Evolutionary conservation across 2,329 filamentous ascomycete genomes (phyloP).

Genomic region (Byssoonygena ceratinophila): DNA sequence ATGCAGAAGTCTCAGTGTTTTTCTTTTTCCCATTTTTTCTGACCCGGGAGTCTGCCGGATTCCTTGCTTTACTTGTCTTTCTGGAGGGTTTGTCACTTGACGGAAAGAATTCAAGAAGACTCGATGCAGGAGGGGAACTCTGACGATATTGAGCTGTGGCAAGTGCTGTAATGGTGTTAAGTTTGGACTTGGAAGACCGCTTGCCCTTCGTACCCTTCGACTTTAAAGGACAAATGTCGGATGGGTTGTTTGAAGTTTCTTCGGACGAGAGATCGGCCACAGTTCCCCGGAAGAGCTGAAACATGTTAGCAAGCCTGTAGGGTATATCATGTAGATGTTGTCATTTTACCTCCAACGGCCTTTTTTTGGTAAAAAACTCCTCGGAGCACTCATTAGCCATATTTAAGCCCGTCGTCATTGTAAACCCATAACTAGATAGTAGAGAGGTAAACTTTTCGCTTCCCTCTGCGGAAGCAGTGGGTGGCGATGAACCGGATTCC

Average conservation of each 20-base stretch:
- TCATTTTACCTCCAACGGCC: conserved; percentile 29
- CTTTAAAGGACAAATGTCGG: not conserved
- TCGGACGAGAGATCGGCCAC: not conserved
- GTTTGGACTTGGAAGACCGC: conserved; percentile 51
- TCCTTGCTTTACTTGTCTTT: conserved; percentile 19
- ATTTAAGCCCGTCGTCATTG: conserved; percentile 16
- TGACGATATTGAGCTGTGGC: conserved; percentile 59
- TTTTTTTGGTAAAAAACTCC: conserved; percentile 27
- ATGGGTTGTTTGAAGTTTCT: not conserved
- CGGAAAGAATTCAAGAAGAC: conserved; percentile 42
- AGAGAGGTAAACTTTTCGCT: conserved; percentile 26
- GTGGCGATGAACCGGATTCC: conserved; percentile 5
- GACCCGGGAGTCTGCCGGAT: conserved; percentile 34
- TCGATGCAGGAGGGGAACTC: conserved; percentile 25
- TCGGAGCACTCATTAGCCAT: conserved; percentile 12
- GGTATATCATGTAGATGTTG: not conserved
- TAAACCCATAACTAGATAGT: conserved; percentile 35
- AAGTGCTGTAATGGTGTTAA: conserved; percentile 65
- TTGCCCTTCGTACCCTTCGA: conserved; percentile 14
- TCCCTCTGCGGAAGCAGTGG: not conserved
- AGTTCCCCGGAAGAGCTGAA: conserved; percentile 1
- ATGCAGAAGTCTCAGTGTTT: conserved; percentile 41
- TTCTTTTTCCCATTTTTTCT: conserved; percentile 31
- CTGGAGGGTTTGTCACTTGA: conserved; percentile 20
- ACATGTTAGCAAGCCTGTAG: not conserved